These are phyloP conservation scores for Lathyrus aphaca DNA, from an alignment of 306 rosid species.

Conservation along the genomic window DNA sequence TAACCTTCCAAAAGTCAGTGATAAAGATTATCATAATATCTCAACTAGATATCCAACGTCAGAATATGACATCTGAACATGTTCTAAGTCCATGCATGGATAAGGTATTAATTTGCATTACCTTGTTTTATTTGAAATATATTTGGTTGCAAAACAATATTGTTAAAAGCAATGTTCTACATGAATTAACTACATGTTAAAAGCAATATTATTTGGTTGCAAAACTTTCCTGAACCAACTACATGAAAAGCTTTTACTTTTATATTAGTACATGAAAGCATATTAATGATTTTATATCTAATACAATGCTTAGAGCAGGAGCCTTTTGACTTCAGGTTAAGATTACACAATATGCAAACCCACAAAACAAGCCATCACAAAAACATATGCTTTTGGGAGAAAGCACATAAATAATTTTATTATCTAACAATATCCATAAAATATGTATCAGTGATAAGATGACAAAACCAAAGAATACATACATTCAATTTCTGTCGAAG, in stretches of 20 bases:
- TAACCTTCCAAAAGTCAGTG: constrained; percentile 3
- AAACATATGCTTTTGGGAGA: constrained; percentile 6
- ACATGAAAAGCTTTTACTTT: neutral
- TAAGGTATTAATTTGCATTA: constrained; percentile 11
- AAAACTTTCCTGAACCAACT: constrained; percentile 3
- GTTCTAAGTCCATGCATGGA: neutral
- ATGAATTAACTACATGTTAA: no score
- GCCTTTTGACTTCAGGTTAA: neutral
- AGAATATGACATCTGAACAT: neutral
- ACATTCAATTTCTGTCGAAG: constrained; percentile 60
- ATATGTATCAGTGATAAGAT: constrained; percentile 21
- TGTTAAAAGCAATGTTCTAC: neutral
- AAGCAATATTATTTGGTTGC: no score
- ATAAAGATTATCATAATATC: neutral
- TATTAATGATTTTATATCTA: neutral
- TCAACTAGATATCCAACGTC: neutral
- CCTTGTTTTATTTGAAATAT: neutral
- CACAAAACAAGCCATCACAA: neutral
- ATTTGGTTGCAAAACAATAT: neutral
- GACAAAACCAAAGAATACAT: constrained; percentile 30
- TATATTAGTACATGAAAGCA: neutral
- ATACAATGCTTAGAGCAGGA: neutral
- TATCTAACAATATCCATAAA: constrained; percentile 17
- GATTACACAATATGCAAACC: neutral
- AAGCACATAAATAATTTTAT: constrained; percentile 11